Conservation (phyloP, 225 moss, liverwort and hornwort genomes). For the Antitrichia curtipendula region DNA sequence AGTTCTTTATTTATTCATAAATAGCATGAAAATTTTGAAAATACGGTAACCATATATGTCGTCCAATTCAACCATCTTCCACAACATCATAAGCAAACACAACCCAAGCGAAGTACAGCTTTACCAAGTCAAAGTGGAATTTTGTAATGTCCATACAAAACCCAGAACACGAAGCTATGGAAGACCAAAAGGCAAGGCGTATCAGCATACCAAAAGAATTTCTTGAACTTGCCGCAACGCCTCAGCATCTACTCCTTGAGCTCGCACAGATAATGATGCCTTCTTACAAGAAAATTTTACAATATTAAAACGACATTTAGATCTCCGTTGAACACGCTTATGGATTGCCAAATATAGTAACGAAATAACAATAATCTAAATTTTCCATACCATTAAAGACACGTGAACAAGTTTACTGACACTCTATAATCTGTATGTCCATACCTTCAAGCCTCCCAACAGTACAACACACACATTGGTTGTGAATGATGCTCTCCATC, state of each 20-base stretch:
- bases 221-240: constrained; percentile 79
- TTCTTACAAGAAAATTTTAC: constrained; percentile 2
- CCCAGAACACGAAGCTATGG: background rate
- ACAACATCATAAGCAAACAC: background rate
- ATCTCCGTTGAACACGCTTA: background rate
- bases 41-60: background rate
- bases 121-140: background rate
- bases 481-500: constrained; percentile 74
- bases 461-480: constrained; percentile 90
- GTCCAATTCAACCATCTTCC: background rate
- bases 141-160: background rate
- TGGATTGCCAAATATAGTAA: background rate
- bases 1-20: background rate
- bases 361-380: background rate
- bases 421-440: background rate
- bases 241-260: constrained; percentile 62
- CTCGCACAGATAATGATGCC: constrained; percentile 64
- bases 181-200: background rate
- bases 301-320: background rate
- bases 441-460: constrained; percentile 73
- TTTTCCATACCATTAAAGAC: background rate
- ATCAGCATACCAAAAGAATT: constrained; percentile 54
- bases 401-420: background rate
- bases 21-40: background rate
- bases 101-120: background rate